Evolutionary conservation across 306 rosid species (phyloP), one percentile per base, ranked within the genome.

Genomic region (Trifolium subterraneum): DNA sequence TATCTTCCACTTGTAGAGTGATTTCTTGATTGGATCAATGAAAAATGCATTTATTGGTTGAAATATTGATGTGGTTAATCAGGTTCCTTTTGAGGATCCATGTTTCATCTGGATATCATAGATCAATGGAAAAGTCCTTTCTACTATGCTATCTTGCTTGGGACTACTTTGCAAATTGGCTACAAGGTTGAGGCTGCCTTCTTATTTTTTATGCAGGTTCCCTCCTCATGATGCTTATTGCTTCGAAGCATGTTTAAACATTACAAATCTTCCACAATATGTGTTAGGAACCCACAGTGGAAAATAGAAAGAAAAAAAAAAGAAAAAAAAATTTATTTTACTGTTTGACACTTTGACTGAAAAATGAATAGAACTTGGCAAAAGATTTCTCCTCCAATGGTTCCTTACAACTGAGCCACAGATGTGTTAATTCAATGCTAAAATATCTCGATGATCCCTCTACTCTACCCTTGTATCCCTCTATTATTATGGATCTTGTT

Each of bases 11-110:
- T 66, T 64, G 29, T 22, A 38, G 45, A n/a, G 33, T 74, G 36
- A 39, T 27, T 66, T 65, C 68, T 66, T 65, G 35, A 66, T 55
- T 55, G 36, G 9, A 55, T 42, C 14, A 20, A 58, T 55, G 36
- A 66, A 27, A 65, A 58, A 45, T 2, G 1, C 11, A 58, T 47
- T 47, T 44, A 20, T 7, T 31, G 29, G 4, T 27, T 54, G 22
- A 76, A 67, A 68, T 55, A 29, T 56, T 45, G 42, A 33, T 33
- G 42, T 15, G 6, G 29, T 19, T 22, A 69, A 77, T 69, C 64
- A 20, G 27, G 25, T 59, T 62, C 42, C 75, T 33, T 47, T 60
- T 10, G 9, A 60, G 42, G 44, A 31, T 58, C 75, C 50, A 15
- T 19, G 16, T 56, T 67, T 52, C 47, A 66, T n/a, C 33, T 38